Base-by-base conservation (phyloP, 352 stramenopile genomes). In the Pythium periplocum region DNA sequence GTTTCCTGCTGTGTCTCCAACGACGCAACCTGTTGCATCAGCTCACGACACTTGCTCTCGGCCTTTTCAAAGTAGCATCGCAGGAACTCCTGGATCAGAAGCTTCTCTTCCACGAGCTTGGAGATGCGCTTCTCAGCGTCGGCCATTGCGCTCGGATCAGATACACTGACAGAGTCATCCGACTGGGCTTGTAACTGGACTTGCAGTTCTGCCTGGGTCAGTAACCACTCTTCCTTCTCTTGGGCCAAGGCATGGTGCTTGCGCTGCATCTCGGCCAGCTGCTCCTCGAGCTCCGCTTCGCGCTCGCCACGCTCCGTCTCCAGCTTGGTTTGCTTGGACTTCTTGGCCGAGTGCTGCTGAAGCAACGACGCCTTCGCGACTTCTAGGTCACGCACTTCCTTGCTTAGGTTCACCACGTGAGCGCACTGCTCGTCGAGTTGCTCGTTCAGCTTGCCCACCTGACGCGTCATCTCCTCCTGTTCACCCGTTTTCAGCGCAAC, bases 71-170 rank as follows among this genome's bases (percentile, higher is more conserved):
- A 75, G 45, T 84, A 86, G 4, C 53, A 72, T 26, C 62, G 62
- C 6, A 87, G 49, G 31, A 86, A 86, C 30, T 69, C 60, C 45
- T 79, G 58, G 10, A 86, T 48, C 17, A 62, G 59, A 30, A 69
- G 59, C 58, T 82, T 87, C 42, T 84, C 77, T 32, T 58, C 59
- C 6, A 72, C 45, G 32, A 75, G 59, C 4, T 51, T 48, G 31
- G 32, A 12, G 9, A 57, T 61, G n/a, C 37, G 40, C 42, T 32
- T 35, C 50, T 63, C 39, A 30, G 55, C 49, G 52, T 61, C 71
- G 36, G 34, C 59, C 17, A 26, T 26, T 26, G 17, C 17, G 17
- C 17, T 26, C 17, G 17, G 17, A 26, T 26, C 17, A 26, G 17
- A 26, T 26, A 26, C 17, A 26, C 17, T 26, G 17, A 26, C 17